Evolutionary conservation across 2,329 filamentous ascomycete genomes (phyloP), one percentile per base, ranked within the genome.

Genomic region (Pyrenophora seminiperda): DNA sequence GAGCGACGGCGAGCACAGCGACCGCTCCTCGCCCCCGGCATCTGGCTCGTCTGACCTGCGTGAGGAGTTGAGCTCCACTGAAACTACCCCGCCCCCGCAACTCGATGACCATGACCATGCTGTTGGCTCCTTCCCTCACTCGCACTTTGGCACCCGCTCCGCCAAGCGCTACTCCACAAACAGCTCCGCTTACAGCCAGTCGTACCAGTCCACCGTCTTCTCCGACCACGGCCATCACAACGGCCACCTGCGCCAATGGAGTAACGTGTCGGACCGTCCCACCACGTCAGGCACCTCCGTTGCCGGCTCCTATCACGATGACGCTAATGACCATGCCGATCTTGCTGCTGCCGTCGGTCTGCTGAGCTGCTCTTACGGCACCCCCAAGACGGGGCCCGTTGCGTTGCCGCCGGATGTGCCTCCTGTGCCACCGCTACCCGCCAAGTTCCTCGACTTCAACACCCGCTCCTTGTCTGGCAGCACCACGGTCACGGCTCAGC

Each of bases 11-110:
- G 85, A 84, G 65, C 65, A 67, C 55, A 95, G 90, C 74, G 91
- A 96, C 68, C 80, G 86, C 44, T 93, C 91, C 17, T 96, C 92
- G 15, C 91, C 92, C 2, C 86, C 86, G 17, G 89, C 88, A 15
- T 96, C 91, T 22, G 86, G 85, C 19, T 90, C 87, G 44, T 95
- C 90, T 19, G 91, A 93, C 58, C 72, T 81, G 49, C 85, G 83
- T 44, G 86, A 87, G 62, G 89, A 90, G 49, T 81, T 86, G 66
- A 96, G 91, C 78, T 97, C 93, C 43, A 86, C 88, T 31, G 91
- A 96, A 71, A 97, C 92, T 39, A 97, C 93, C 13, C 94, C 94
- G 37, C 92, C 93, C 44, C 93, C 93, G 15, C 84, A 87, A 62
- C 77, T 81, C 55, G 89, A 93, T 50, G 81, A 83, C 45, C 81